Evolutionary conservation across 2,329 filamentous ascomycete species (phyloP).

Genomic region (Tetracladium maxilliforme): DNA sequence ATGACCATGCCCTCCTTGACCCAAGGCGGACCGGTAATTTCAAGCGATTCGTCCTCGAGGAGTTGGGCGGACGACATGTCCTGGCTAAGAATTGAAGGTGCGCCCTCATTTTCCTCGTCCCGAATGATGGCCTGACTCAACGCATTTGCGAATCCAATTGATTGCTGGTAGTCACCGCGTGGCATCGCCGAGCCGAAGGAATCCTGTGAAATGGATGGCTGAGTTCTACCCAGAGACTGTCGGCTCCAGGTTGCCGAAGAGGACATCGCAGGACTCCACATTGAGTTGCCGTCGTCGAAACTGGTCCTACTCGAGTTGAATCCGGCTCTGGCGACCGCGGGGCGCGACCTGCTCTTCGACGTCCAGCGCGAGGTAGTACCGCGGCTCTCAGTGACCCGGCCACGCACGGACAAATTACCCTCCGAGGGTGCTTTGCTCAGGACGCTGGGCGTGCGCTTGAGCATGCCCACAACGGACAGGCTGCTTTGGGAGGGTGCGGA

Average conservation of each 20-base stretch:
- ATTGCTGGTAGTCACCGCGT: slow-evolving; percentile 78
- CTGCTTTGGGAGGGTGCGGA: slow-evolving; percentile 36
- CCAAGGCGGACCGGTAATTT: slow-evolving; percentile 91
- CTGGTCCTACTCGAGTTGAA: slow-evolving; percentile 87
- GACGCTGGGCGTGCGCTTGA: slow-evolving; percentile 79
- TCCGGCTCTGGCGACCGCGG: slow-evolving; percentile 59
- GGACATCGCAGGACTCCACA: slow-evolving; percentile 74
- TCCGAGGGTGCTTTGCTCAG: slow-evolving; percentile 91
- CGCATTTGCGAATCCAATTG: slow-evolving; percentile 93
- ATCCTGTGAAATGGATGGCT: slow-evolving; percentile 84
- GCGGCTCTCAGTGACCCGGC: slow-evolving; percentile 52
- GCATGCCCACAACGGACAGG: slow-evolving; percentile 55
- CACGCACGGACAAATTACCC: slow-evolving; percentile 51
- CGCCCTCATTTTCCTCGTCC: slow-evolving; percentile 53
- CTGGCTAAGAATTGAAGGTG: slow-evolving; percentile 18
- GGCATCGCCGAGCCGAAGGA: slow-evolving; percentile 69
- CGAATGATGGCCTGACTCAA: slow-evolving; percentile 93
- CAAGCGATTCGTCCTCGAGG: slow-evolving; percentile 83
- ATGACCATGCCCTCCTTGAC: slow-evolving; percentile 92
- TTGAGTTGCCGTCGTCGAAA: slow-evolving; percentile 75
- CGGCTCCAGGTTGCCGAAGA: slow-evolving; percentile 92
- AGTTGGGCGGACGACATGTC: slow-evolving; percentile 42
- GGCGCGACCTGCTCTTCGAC: slow-evolving; percentile 73
- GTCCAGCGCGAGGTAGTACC: slow-evolving; percentile 52
- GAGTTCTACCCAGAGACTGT: slow-evolving; percentile 79